Base-by-base conservation (phyloP, 371 early-diverging fungal genomes). In the Mortierella sp. region DNA sequence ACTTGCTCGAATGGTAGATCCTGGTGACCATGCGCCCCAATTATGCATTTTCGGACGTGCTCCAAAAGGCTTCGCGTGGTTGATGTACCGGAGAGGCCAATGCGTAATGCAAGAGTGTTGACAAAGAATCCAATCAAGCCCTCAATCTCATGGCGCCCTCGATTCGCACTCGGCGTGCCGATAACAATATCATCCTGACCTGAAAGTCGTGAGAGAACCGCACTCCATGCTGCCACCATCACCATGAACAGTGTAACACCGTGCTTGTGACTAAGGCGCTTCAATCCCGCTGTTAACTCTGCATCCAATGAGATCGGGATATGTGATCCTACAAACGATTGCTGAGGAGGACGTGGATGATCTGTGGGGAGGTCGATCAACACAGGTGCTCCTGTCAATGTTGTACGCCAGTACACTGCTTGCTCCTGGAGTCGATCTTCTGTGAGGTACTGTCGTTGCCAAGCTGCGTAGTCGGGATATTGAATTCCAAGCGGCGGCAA, bases 381-480 rank as follows among this genome's bases (percentile, higher is more conserved):
- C 6, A 49, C 58, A 25, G 58, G 58, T 16, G 39, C 58, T 24
- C 39, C 58, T 22, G 49, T 21, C 24, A 58, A 37, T 1, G 49
- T 22, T 14, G 9, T 49, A 4, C 49, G 31, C 58, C 58, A 58
- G 49, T 58, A 58, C 13, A 31, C 40, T 6, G 21, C 24, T 10
- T 60, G 60, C 3, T 14, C 17, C 52, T 60, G 31, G 60, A 60
- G 44, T 28, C 60, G 60, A 19, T 60, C 60, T 17, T 21, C 52
- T 27, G 50, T 37, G 51, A 60, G 28, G 43, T 52, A 60, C 13
- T 51, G 43, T 1, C 52, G 40, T 29, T 60, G 60, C 60, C 60
- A 60, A 13, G 60, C 52, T 17, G 60, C 52, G 28, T 60, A 60
- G 28, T 60, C 60, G 6, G 51, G 52, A 21, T 60, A 60, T 16